Base-by-base conservation (phyloP, 345 rosid species). In the Chamaenerion angustifolium region DNA sequence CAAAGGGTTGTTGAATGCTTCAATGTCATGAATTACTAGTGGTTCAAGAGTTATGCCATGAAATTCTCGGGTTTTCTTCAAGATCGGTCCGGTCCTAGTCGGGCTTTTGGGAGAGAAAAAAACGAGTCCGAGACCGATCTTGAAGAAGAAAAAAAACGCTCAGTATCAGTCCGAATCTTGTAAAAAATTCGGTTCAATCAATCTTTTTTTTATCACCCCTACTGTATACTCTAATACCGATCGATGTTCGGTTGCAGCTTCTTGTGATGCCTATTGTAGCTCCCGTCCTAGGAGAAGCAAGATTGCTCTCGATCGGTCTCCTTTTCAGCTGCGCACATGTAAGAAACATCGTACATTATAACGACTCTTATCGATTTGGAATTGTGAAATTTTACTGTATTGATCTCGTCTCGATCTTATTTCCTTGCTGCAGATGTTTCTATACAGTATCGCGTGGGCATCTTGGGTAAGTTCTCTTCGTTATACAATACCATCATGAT, bases 401-500 rank as follows among this genome's bases (percentile, higher is more conserved):
- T 46, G 40, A 11, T 31, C 31, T 37, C 21, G 13, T 6, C 25
- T 9, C 27, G 27, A 44, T 16, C 25, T 58, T 40, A 12, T 25
- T 27, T 27, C 51, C 51, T 75, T 16, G 47, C 44, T 68, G 76
- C 87, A 89, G 97, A 76, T 77, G 73, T 68, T 85, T 56, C 78
- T 89, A 17, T 76, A 79, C 71, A 70, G 94, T 60, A 45, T 85
- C 31, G 90, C 97, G 4, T 89, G 97, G 97, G 68, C 92, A 45
- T 46, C 62, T 19, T 85, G 90, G 97, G 97, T 85, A 82, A 16
- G 51, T 56, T 57, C 59, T 57, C 23, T 42, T 12, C 2, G 15
- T 31, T 16, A 37, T 45, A 13, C n/a, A 5, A 21, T 19, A 6
- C 48, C 63, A 40, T 35, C 44, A 31, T 21, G 11, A 25, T 41